Base-by-base conservation (phyloP, 768 basidiomycete genomes). In the Boletus patriciae region DNA sequence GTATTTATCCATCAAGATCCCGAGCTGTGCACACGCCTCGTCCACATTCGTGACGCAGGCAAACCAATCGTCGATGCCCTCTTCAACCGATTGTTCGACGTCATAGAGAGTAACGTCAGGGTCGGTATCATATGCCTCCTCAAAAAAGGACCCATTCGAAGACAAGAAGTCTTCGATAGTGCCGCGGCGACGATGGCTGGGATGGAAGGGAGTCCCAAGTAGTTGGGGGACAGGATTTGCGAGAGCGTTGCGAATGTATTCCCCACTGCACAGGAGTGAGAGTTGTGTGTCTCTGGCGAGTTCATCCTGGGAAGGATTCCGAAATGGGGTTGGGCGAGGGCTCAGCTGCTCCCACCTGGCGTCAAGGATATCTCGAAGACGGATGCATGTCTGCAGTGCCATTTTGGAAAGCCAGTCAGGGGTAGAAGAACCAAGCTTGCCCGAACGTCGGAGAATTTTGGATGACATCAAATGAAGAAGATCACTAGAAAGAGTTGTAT, bases 11-110 rank as follows among this genome's bases (percentile, higher is more conserved):
- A 16, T 67, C 42, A 67, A 70, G 3, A 62, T 18, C 50, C 58
- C 58, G 15, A 66, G 54, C 33, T 59, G 56, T 8, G 33, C 15
- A 1, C 66, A 65, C 2, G 62, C 62, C 1, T 42, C 33, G 11
- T 58, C 48, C 6, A 27, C 27, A 7, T 46, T 23, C 1, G 33
- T 25, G 46, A 63, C 68, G 38, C 2, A 12, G 10, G 43, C 29
- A 15, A 74, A 57, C 77, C 77, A 79, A 15, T 37, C 43, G 21
- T 73, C 70, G 4, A 80, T 58, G 15, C 56, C 54, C 3, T 67
- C 58, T 43, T 68, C 57, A 48, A 78, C 67, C 10, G 66, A 54
- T 11, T 41, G 51, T 55, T 80, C 77, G 18, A 80, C 69, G 48
- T 78, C 78, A 15, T 62, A 70, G 1, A 80, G 66, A 1, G 67